Evolutionary conservation across 2,329 filamentous ascomycete species (phyloP).

Genomic region (Aspergillus ochraceoroseus): DNA sequence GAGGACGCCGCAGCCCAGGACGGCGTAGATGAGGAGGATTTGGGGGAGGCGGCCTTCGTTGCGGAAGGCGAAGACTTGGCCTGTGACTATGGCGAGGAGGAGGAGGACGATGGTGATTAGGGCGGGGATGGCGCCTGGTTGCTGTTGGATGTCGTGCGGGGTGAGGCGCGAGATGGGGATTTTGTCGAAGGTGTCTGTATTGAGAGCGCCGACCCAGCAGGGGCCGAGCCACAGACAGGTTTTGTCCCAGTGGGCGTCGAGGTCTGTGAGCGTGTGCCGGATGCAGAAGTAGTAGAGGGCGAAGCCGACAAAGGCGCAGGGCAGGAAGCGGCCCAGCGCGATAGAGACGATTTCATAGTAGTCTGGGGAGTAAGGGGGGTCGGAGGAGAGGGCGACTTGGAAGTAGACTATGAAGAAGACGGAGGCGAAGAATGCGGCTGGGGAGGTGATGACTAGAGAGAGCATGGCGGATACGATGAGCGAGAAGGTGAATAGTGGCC

Average conservation of each 20-base stretch:
- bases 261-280: slow-evolving; percentile 44
- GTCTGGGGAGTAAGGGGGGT: slow-evolving; percentile 52
- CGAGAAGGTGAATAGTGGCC: slow-evolving; percentile 54
- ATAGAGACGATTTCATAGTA: slow-evolving; percentile 54
- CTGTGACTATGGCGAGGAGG: slow-evolving; percentile 50
- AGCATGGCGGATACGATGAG: slow-evolving; percentile 52
- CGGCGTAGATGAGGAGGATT: slow-evolving; percentile 43
- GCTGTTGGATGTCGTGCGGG: slow-evolving; percentile 56
- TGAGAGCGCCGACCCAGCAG: slow-evolving; percentile 57
- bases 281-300: slow-evolving; percentile 55
- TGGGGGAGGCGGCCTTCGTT: slow-evolving; percentile 54
- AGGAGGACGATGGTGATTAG: slow-evolving; percentile 51
- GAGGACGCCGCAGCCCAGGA: slow-evolving; percentile 43
- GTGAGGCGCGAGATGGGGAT: slow-evolving; percentile 60
- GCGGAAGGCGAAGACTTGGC: slow-evolving; percentile 54
- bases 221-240: slow-evolving; percentile 57
- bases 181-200: slow-evolving; percentile 60
- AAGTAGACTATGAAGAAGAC: slow-evolving; percentile 55
- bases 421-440: slow-evolving; percentile 53
- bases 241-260: slow-evolving; percentile 57
- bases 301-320: slow-evolving; percentile 55
- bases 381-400: slow-evolving; percentile 57
- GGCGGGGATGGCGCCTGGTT: slow-evolving; percentile 56
- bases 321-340: slow-evolving; percentile 54
- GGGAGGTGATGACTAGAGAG: slow-evolving; percentile 54